Conservation (phyloP, 73 alveolate species). For the Paramecium pentaurelia region DNA sequence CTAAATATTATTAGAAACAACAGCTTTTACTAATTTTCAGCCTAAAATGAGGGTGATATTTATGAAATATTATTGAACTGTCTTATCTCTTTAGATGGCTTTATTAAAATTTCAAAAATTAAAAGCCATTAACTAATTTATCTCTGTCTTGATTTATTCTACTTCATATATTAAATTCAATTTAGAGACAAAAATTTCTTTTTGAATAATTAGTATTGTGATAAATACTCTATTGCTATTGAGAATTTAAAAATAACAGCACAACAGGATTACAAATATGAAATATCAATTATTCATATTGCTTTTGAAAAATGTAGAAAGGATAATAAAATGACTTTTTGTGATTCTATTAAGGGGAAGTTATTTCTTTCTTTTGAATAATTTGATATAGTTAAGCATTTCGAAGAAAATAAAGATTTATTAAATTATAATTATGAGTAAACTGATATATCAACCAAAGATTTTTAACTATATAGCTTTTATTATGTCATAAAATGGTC, state of each 20-base stretch:
- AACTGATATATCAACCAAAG: not conserved
- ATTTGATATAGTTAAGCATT: not conserved
- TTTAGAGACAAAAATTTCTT: too few species aligned
- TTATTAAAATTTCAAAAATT: too few species aligned
- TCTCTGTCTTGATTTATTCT: not conserved
- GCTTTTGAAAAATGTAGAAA: not conserved
- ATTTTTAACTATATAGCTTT: not conserved
- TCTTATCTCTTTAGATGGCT: not conserved
- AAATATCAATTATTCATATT: too few species aligned
- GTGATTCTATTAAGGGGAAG: too few species aligned
- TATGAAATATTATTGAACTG: not conserved
- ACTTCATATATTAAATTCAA: not conserved
- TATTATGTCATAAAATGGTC: not conserved
- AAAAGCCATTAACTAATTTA: too few species aligned
- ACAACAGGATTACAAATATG: not conserved
- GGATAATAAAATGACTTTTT: too few species aligned
- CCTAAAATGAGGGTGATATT: not conserved
- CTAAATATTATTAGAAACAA: not conserved
- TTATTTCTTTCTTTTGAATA: too few species aligned
- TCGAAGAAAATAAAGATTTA: too few species aligned
- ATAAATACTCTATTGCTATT: not conserved
- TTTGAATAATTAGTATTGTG: not conserved
- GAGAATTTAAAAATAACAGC: not conserved
- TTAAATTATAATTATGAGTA: not conserved
- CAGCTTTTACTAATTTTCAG: too few species aligned